phyloP scores from a whole-genome alignment of 768 basidiomycete genomes.

The Phallus indusiatus region DNA sequence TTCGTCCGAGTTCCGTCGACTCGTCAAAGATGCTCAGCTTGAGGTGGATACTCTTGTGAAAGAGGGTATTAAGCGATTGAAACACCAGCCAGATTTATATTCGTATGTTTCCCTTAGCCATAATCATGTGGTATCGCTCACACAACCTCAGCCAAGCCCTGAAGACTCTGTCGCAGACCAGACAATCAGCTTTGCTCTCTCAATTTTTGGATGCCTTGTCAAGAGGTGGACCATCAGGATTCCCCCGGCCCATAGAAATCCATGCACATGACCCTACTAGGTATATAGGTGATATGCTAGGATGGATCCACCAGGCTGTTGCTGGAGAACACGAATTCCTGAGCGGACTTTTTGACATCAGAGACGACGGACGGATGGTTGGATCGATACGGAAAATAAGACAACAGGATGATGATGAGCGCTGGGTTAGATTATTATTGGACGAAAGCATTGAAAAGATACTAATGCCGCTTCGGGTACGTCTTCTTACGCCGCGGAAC shows the following conservation, averaged over 20 bases:
- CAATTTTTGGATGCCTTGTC: slow-evolving; percentile 84
- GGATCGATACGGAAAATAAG: slow-evolving; percentile 52
- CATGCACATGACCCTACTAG: slow-evolving; percentile 97
- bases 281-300: slow-evolving; percentile 97
- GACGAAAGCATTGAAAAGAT: slow-evolving; percentile 76
- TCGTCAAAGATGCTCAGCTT: slow-evolving; percentile 62
- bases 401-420: slow-evolving; percentile 52
- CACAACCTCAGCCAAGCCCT: slow-evolving; percentile 54
- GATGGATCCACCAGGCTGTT: slow-evolving; percentile 95
- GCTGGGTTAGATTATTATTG: slow-evolving; percentile 71
- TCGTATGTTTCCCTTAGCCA: slow-evolving; percentile 34
- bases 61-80: slow-evolving; percentile 66
- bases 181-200: slow-evolving; percentile 70
- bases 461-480: slow-evolving; percentile 84
- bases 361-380: slow-evolving; percentile 61
- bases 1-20: slow-evolving; percentile 73
- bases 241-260: slow-evolving; percentile 89
- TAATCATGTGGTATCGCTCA: slow-evolving; percentile 12
- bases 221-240: slow-evolving; percentile 73
- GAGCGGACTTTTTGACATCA: slow-evolving; percentile 73
- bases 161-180: slow-evolving; percentile 65
- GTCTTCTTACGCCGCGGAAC: not conserved
- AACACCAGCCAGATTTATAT: slow-evolving; percentile 68
- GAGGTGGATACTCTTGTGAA: slow-evolving; percentile 58
- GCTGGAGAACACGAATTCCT: slow-evolving; percentile 93